Evolutionary conservation across 1,284 basidiomycete genomes (phyloP).

Genomic region (Rhodotorula sp.): DNA sequence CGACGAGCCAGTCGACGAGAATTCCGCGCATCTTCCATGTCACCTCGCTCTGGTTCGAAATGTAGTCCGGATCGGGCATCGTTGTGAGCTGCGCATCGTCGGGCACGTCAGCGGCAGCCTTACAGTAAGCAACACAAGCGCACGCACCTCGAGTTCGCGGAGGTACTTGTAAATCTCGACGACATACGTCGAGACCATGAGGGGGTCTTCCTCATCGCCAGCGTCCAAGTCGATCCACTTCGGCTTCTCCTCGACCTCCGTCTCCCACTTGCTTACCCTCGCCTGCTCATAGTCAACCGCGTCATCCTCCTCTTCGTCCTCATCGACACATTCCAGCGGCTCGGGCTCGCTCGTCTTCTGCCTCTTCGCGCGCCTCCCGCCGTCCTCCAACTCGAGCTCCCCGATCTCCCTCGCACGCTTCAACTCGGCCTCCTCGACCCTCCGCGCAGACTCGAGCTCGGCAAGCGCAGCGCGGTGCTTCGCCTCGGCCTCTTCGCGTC

Average conservation of each 20-base stretch:
- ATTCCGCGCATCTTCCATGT: slow-evolving; percentile 90
- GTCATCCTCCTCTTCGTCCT: slow-evolving; percentile 11
- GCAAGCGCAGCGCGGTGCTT: slow-evolving; percentile 10
- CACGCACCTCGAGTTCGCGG: slow-evolving; percentile 61
- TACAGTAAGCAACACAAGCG: neutral
- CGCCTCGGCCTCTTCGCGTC: slow-evolving; percentile 32
- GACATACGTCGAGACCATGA: slow-evolving; percentile 97
- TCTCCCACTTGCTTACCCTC: slow-evolving; percentile 33
- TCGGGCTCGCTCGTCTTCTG: slow-evolving; percentile 35
- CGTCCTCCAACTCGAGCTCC: slow-evolving; percentile 15
- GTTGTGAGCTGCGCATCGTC: slow-evolving; percentile 60
- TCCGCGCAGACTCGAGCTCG: slow-evolving; percentile 25
- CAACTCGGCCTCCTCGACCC: slow-evolving; percentile 20
- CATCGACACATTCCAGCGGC: slow-evolving; percentile 7
- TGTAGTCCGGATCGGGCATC: slow-evolving; percentile 84
- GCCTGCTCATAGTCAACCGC: slow-evolving; percentile 24
- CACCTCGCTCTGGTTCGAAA: slow-evolving; percentile 84
- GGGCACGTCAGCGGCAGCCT: neutral
- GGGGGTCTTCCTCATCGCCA: slow-evolving; percentile 88
- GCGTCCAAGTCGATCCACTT: slow-evolving; percentile 84
- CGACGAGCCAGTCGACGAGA: slow-evolving; percentile 94
- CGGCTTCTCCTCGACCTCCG: slow-evolving; percentile 44
- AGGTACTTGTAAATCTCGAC: slow-evolving; percentile 91
- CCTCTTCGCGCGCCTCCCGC: slow-evolving; percentile 26
- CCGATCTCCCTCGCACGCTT: slow-evolving; percentile 16